phyloP scores from a whole-genome alignment of 2,329 filamentous ascomycete genomes.

The Clathrospora elynae region DNA sequence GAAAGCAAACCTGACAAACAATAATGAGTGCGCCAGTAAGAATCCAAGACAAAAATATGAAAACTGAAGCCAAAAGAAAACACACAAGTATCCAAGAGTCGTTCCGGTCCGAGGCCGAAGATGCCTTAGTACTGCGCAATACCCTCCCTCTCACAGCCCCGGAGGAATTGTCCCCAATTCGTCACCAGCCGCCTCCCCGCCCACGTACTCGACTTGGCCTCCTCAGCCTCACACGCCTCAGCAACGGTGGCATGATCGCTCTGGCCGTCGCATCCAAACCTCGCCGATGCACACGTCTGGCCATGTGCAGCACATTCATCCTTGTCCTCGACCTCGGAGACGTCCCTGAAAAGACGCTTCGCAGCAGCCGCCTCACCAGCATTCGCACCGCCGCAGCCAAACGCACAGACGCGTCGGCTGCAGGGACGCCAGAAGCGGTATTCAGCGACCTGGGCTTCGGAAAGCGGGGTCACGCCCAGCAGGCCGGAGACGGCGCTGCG shows the following conservation, averaged over 20 bases:
- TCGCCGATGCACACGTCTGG: neutral
- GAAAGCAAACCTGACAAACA: too few relatives aligned
- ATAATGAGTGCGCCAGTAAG: too few relatives aligned
- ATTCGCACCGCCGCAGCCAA: constrained; percentile 38
- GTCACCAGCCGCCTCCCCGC: constrained; percentile 18
- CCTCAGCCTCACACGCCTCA: neutral
- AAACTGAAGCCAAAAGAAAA: too few relatives aligned
- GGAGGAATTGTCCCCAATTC: constrained; percentile 21
- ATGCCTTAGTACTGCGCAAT: constrained; percentile 21
- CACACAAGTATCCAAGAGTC: too few relatives aligned
- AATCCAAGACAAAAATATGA: too few relatives aligned
- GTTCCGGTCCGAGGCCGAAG: neutral
- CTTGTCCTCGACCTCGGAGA: constrained; percentile 24
- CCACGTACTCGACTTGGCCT: constrained; percentile 15
- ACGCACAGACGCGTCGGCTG: constrained; percentile 34
- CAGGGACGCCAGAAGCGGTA: constrained; percentile 47
- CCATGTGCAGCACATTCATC: neutral
- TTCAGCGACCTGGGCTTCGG: constrained; percentile 43
- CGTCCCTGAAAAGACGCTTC: constrained; percentile 38
- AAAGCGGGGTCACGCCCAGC: constrained; percentile 36
- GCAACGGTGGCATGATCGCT: constrained; percentile 1
- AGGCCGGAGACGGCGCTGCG: constrained; percentile 36
- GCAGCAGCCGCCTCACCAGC: constrained; percentile 40
- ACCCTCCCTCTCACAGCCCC: constrained; percentile 27
- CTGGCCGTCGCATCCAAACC: constrained; percentile 7